Base-by-base conservation (phyloP, 352 stramenopile species). In the Hyphochytrium catenoides region DNA sequence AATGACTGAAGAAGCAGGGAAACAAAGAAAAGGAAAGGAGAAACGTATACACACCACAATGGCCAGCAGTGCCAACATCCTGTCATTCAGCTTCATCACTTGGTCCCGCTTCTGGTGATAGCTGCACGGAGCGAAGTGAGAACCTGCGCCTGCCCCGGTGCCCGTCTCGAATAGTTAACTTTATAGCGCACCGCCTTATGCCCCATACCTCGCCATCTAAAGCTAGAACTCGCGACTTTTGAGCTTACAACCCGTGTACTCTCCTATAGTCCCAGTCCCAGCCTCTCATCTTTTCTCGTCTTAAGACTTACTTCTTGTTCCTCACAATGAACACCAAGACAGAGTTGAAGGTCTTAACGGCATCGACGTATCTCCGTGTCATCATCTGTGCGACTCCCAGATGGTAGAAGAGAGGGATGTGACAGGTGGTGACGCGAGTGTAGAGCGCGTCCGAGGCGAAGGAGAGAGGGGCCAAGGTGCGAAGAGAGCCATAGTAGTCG, bases 341-440 rank as follows among this genome's bases (percentile, higher is more conserved):
- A 15, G 54, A 46, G 20, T 53, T 52, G 2, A 74, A 51, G 19
- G 61, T 54, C n/a, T 12, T 42, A 22, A 56, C 44, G 9, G 87
- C 74, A 33, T 89, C 78, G 32, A 83, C 74, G 63, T 96, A 95
- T 40, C 93, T 74, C 50, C 90, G 67, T 30, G 96, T 61, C 86
- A 97, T 95, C 46, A 97, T 63, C 59, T 94, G 91, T 8, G 74
- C 71, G 25, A 97, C 87, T 17, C 89, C 87, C 39, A 91, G 79
- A 73, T 98, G 91, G 60, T 97, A 97, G 36, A 89, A 82, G 22
- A 96, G 58, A 36, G 77, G 94, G 12, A 97, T 57, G 41, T 93
- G 73, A 41, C 77, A 89, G 17, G 66, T 54, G 30, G 92, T 79
- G 27, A 91, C 76, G 41, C 77, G 79, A 33, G 82, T 63, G 56